Base-by-base conservation (phyloP, 1,284 basidiomycete genomes). In the Pseudozyma pruni region DNA sequence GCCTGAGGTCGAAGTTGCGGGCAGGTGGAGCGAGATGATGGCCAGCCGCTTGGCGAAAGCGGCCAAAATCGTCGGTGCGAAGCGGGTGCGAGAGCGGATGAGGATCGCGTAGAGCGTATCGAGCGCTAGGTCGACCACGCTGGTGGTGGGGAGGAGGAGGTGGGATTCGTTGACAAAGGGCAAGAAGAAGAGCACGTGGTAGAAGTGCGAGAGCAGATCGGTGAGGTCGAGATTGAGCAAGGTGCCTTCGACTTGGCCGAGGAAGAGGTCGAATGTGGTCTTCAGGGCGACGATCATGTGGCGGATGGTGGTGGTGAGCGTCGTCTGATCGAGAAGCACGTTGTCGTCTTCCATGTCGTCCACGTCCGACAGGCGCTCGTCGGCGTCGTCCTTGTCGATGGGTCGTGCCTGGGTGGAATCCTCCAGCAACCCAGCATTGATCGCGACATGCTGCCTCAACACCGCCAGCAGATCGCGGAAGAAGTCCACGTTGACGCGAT, bases 401-500 rank as follows among this genome's bases (percentile, higher is more conserved):
- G 22, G 40, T 14, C 32, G 25, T 0, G 32, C 32, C 17, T 49
- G 19, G 9, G 38, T 32, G 5, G 40, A 46, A 3, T 53, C 44
- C 8, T 67, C 51, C 9, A 58, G 20, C 40, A 42, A 10, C 4
- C 17, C 19, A 1, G 46, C 59, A 11, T 52, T 62, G 37, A 52
- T 46, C 0, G 84, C 79, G 71, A 96, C 89, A 54, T 93, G 88
- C 57, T 87, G 86, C 81, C 92, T 91, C 31, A 99, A 86, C 1
- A 96, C 93, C 49, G 88, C 86, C 83, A 98, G 87, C 42, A 99
- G 85, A 84, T 98, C 96, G 72, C 90, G 90, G 88, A 99, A 99
- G 84, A 99, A 99, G 83, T 99, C 96, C 75, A 98, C 88, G 84
- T 97, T 99, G 83, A 99, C 93, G 55, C 97, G 87, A 83, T 98